Conservation (phyloP, 768 basidiomycete species). For the Termitomyces sp. region DNA sequence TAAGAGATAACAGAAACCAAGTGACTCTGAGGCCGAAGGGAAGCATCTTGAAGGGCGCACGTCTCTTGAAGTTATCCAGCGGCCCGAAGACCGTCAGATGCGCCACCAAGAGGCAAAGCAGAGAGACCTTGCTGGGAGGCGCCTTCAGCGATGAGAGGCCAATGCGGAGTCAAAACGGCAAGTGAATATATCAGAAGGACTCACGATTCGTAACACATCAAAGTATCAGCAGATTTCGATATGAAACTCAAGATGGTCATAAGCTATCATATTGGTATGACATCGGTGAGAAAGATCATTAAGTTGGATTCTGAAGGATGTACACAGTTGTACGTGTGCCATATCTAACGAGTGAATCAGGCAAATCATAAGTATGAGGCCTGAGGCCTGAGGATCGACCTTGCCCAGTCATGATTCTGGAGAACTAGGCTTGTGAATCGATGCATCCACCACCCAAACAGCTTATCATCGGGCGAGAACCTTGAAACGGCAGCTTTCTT, state of each 20-base stretch:
- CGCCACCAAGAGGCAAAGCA: not conserved
- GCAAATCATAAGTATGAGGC: too few relatives aligned
- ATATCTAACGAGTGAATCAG: not conserved
- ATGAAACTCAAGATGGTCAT: not conserved
- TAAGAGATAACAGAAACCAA: constrained; percentile 54
- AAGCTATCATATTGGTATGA: not conserved
- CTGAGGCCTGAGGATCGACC: not conserved
- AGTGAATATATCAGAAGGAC: not conserved
- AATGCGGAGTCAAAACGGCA: not conserved
- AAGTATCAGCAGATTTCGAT: not conserved
- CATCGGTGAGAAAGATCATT: not conserved
- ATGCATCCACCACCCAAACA: not conserved
- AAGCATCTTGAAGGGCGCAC: constrained; percentile 33
- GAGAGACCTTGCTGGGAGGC: not conserved
- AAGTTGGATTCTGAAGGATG: not conserved
- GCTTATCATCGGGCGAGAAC: not conserved
- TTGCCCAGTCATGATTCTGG: not conserved
- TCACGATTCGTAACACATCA: constrained; percentile 2
- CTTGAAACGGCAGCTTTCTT: not conserved
- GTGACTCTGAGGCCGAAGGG: constrained; percentile 47
- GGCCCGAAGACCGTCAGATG: not conserved
- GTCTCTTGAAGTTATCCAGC: not conserved
- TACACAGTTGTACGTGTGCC: not conserved
- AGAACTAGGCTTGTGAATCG: not conserved
- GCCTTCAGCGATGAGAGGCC: not conserved